These are phyloP conservation scores for Psilocybe subaeruginosa DNA, from an alignment of 768 basidiomycete genomes.

Conservation along the genomic window DNA sequence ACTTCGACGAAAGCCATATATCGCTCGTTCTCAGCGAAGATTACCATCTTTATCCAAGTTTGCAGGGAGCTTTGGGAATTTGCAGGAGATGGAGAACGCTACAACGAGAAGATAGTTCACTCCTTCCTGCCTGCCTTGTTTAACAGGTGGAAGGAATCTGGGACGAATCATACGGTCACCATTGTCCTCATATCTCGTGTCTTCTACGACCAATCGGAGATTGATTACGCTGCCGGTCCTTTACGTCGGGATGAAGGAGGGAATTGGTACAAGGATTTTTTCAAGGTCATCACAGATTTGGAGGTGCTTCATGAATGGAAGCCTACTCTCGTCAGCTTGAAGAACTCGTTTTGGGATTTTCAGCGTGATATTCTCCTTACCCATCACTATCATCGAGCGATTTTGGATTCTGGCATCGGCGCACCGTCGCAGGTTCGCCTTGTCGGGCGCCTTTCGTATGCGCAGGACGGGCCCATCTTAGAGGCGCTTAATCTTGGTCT, in stretches of 20 bases:
- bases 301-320: slow-evolving; percentile 91
- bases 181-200: slow-evolving; percentile 95
- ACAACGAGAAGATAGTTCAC: slow-evolving; percentile 97
- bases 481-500: slow-evolving; percentile 93
- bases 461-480: slow-evolving; percentile 94
- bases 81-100: slow-evolving; percentile 93
- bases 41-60: slow-evolving; percentile 95
- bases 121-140: slow-evolving; percentile 94
- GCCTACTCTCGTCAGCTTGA: slow-evolving; percentile 81
- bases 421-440: slow-evolving; percentile 63
- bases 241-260: slow-evolving; percentile 76
- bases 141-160: slow-evolving; percentile 77
- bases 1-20: slow-evolving; percentile 86
- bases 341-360: slow-evolving; percentile 88
- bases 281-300: slow-evolving; percentile 92
- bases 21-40: slow-evolving; percentile 87
- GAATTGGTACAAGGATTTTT: slow-evolving; percentile 92
- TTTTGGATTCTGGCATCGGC: slow-evolving; percentile 47
- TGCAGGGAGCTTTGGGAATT: slow-evolving; percentile 98
- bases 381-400: slow-evolving; percentile 83
- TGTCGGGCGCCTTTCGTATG: slow-evolving; percentile 79
- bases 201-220: slow-evolving; percentile 80
- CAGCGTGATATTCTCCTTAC: slow-evolving; percentile 90
- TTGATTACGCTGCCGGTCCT: slow-evolving; percentile 83
- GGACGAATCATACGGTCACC: slow-evolving; percentile 91